Percentiles rank a stretch among this genome's conserved stretches.
These are phyloP conservation scores for Beauveria caledonica DNA, from an alignment of 2,329 filamentous ascomycete genomes.

Conservation along the genomic window DNA sequence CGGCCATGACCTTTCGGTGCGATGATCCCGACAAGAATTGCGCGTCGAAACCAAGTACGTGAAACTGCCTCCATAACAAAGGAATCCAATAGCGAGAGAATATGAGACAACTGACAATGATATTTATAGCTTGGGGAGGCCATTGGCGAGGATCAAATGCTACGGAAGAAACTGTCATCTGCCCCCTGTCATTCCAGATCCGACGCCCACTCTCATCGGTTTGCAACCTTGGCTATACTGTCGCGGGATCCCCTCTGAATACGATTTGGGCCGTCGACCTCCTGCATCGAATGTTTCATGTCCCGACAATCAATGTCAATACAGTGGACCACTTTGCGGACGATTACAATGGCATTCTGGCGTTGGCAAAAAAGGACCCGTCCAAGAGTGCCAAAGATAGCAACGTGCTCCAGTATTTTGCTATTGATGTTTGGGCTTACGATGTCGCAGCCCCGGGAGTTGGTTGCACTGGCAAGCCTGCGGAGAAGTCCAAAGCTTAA, in stretches of 20 bases:
- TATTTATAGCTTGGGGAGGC: conserved; percentile 49
- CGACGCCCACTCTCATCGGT: conserved; percentile 50
- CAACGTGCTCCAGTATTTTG: conserved; percentile 59
- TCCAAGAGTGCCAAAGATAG: conserved; percentile 47
- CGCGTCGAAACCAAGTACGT: conserved; percentile 34
- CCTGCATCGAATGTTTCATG: conserved; percentile 57
- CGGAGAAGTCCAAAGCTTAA: conserved; percentile 8
- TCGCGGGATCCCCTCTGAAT: conserved; percentile 47
- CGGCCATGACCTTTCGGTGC: conserved; percentile 54
- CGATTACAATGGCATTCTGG: conserved; percentile 45
- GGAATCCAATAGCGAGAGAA: no score
- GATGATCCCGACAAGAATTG: conserved; percentile 63
- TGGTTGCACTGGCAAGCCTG: conserved; percentile 46
- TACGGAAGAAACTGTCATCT: conserved; percentile 61
- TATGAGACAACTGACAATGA: not conserved
- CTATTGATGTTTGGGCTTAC: conserved; percentile 57
- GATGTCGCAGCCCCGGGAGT: conserved; percentile 56
- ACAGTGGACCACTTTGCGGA: conserved; percentile 56
- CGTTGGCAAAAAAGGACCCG: conserved; percentile 40
- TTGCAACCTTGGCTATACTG: conserved; percentile 55
- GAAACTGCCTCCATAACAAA: not conserved
- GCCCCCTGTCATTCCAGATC: conserved; percentile 50
- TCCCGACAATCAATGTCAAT: conserved; percentile 51
- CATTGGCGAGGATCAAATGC: conserved; percentile 61
- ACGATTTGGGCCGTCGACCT: conserved; percentile 60